Conservation (phyloP, 1,284 basidiomycete genomes). For the Ustilago shanxiensis region DNA sequence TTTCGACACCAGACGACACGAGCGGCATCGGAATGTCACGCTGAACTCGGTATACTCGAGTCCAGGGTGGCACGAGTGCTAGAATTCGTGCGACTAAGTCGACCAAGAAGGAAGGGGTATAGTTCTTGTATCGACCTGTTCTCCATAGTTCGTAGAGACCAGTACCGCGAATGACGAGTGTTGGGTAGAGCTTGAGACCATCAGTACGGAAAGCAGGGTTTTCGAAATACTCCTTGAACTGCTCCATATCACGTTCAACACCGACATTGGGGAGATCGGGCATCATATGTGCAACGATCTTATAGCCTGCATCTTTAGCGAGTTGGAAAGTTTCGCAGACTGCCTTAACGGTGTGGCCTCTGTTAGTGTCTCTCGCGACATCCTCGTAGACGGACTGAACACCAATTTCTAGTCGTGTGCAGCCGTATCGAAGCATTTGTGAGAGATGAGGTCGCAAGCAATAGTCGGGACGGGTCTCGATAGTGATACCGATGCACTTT, state of each 20-base stretch:
- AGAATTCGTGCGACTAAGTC: conserved; percentile 96
- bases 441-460: conserved; percentile 96
- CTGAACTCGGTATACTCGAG: conserved; percentile 91
- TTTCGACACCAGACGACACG: conserved; percentile 92
- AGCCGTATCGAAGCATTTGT: conserved; percentile 99
- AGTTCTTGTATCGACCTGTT: conserved; percentile 97
- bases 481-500: conserved; percentile 98
- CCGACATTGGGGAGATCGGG: conserved; percentile 90
- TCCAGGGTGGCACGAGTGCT: conserved; percentile 98
- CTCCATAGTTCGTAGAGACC: conserved; percentile 97
- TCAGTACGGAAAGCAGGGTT: conserved; percentile 97
- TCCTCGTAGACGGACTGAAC: conserved; percentile 99
- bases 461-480: conserved; percentile 98
- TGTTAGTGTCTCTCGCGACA: conserved; percentile 97
- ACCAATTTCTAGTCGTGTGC: conserved; percentile 96
- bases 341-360: conserved; percentile 93
- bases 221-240: conserved; percentile 98
- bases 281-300: conserved; percentile 78
- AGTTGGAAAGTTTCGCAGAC: conserved; percentile 98
- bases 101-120: conserved; percentile 96
- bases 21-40: conserved; percentile 68
- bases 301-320: conserved; percentile 98
- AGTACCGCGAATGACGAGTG: conserved; percentile 96
- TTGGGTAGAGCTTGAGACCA: conserved; percentile 98
- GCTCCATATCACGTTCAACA: conserved; percentile 95